Evolutionary conservation across 129 eudicot genomes (phyloP), one percentile per base, ranked within the genome.

Genomic region (Pseudognaphalium luteoalbum): DNA sequence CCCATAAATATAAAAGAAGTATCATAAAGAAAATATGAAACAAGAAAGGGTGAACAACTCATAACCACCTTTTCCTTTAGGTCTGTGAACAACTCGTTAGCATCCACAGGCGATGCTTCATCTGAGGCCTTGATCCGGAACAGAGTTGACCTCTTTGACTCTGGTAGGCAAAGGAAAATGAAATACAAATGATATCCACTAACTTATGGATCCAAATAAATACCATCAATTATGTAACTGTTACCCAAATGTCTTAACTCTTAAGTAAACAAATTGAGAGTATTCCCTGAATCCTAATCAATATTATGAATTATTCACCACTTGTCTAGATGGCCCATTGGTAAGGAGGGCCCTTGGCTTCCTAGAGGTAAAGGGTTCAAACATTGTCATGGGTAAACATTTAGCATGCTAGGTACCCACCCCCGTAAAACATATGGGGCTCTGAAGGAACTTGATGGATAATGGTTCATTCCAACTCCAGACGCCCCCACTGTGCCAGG

Each of bases 61-160:
- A 15, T 32, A 37, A 63, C 64, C 54, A 93, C 97, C 96, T 94
- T 91, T 83, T 91, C 92, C 79, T 91, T 87, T 64, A 94, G 88
- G 80, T 94, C 99, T 5, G 79, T 61, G 56, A 94, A 73, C 66
- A 94, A 51, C 72, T 94, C 99, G 70, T 77, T 85, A 69, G 93
- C 51, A 82, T 91, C 97, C 42, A 78, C 76, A 1, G 86, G 70
- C 6, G 85, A 25, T 68, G 89, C 83, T 76, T 94, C 99, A 32
- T 91, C 96, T 61, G 98, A 85, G 78, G 93, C 99, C 79, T 87
- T 94, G 81, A 86, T 83, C 70, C 70, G 82, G 78, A 90, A 64
- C 61, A 71, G 68, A 56, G 89, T 80, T 80, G 89, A 70, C 82
- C 87, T 83, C 85, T 78, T 78, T 2, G 93, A 70, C 78, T 20